Base-by-base conservation (phyloP, 768 basidiomycete species). In the Russula griseocarnosa region DNA sequence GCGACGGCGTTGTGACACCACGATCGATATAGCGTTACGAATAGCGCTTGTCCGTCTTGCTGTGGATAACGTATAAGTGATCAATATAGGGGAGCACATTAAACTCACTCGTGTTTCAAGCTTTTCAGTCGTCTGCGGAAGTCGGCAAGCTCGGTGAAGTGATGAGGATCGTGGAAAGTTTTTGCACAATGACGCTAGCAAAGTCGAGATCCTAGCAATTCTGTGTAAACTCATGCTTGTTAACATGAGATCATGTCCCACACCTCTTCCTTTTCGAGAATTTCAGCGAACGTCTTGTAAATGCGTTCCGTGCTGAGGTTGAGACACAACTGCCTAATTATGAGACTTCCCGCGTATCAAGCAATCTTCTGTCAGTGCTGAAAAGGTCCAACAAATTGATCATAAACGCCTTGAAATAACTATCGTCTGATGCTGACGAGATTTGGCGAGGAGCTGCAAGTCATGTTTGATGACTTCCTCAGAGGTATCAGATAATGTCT, bases 1-100 rank as follows among this genome's bases (percentile, higher is more conserved):
- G 97, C 89, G 49, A 98, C 95, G 1, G 96, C 91, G 71, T 98
- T 98, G 70, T 99, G 97, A 73, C 94, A 98, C 97, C 97, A 99
- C 22, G 94, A 98, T 22, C 93, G 83, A 71, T 99, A 99, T 3
- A 99, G 78, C 0, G 90, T 92, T 13, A 90, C 92, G 73, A 98
- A 99, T 24, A 99, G 74, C 18, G 91, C 91, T 76, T 98, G 97
- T 3, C 96, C 95, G 68, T 99, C 97, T 90, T 96, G 87, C 86
- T 88, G 63, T 38, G 7, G 40, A 57, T n/a, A 55, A 32, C 51
- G 13, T 6, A 26, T 58, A 47, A 55, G 50, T n/a, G 50, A 13
- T 47, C n/a, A n/a, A n/a, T 47, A 10, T 3, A 3, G 20, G 49
- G 42, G 26, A 5, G 13, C 42, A 54, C 30, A 36, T 38, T 18